Evolutionary conservation across 495 filamentous ascomycete species (phyloP).

Genomic region (Penicillium ucsense): DNA sequence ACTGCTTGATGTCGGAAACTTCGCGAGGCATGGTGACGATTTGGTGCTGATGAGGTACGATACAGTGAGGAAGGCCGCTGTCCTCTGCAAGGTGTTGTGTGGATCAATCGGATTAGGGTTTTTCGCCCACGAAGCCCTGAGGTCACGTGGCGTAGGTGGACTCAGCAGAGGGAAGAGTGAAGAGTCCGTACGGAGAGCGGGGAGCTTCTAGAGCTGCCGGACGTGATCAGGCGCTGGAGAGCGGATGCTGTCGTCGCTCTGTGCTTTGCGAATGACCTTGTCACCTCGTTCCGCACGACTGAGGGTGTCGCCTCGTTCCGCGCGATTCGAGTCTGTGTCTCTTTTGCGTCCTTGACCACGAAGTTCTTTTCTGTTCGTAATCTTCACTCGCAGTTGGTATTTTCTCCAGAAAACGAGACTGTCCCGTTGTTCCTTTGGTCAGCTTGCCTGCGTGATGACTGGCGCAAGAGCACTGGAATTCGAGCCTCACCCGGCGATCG

Average conservation of each 20-base stretch:
- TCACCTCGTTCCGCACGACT: background rate
- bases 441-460: background rate
- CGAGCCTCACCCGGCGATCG: constrained; percentile 8
- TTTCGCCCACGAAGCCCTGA: constrained; percentile 12
- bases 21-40: constrained; percentile 79
- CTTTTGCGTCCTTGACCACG: background rate
- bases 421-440: background rate
- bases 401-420: constrained; percentile 10
- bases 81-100: constrained; percentile 13
- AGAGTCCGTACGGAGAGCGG: background rate
- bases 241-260: no score
- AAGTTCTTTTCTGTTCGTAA: constrained; percentile 2
- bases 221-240: background rate
- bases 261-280: no score
- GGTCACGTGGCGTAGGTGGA: constrained; percentile 7
- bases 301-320: background rate
- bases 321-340: constrained; percentile 4
- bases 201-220: constrained; percentile 1
- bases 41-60: constrained; percentile 16
- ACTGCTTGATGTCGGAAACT: constrained; percentile 99
- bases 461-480: background rate
- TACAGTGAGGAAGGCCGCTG: constrained; percentile 11
- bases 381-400: constrained; percentile 10
- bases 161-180: no score
- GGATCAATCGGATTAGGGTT: constrained; percentile 31